Evolutionary conservation across 192 early-diverging fungal species (phyloP), one percentile per base, ranked within the genome.

Genomic region (Coemansia sp.): DNA sequence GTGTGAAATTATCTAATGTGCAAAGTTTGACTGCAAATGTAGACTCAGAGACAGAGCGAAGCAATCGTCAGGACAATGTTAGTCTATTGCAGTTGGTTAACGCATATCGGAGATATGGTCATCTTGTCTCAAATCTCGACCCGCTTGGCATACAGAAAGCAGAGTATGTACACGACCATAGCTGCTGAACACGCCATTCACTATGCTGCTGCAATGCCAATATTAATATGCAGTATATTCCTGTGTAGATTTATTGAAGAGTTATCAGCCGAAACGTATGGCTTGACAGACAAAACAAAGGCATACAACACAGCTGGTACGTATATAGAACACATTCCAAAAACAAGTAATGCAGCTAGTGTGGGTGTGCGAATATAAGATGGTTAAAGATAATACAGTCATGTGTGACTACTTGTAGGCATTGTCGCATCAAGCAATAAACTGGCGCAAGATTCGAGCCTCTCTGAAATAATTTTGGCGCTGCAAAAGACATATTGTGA

Each of bases 61-160:
- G 74, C 27, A 97, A 96, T 81, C 86, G 95, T 57, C 89, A 89
- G 49, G 69, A 86, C 48, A 88, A 95, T 62, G 88, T 93, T 22
- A 91, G 90, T 62, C 80, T 98, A 31, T 61, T 98, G 47, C 87
- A 92, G 23, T 79, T 97, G 50, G 91, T 92, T 14, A 76, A 89
- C 52, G 89, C 89, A 10, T 92, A 90, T 67, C 86, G 94, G 49
- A 82, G 85, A 27, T 85, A 92, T 64, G 94, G 94, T 7, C 94
- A 98, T 74, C 82, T 87, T 37, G 82, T 82, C 0, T 91, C 93
- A 0, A 70, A 92, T 58, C 75, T 98, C 54, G 95, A 98, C 80
- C 95, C 95, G 6, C 83, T 98, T 54, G 86, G 83, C 27, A 84
- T 95, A 50, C 85, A 48, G 49, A 68, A 67, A 64, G 21, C 31